phyloP scores from a whole-genome alignment of 495 filamentous ascomycete genomes.

The Beverwykella pulmonaria region DNA sequence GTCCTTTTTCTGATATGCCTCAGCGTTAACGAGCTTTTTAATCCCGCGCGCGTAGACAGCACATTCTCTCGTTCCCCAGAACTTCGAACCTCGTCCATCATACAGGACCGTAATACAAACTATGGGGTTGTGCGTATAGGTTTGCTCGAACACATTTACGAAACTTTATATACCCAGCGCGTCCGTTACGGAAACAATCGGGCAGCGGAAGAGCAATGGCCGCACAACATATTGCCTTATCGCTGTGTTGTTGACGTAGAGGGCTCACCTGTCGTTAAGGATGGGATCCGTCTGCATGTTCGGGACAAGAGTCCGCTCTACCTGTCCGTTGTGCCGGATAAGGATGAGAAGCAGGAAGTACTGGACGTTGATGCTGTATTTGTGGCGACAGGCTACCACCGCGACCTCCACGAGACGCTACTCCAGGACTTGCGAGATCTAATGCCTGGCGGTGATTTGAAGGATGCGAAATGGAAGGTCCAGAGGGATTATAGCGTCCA shows the following conservation, averaged over 20 bases:
- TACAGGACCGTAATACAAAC: slow-evolving; percentile 76
- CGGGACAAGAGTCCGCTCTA: slow-evolving; percentile 35
- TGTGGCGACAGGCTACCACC: slow-evolving; percentile 82
- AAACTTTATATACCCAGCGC: slow-evolving; percentile 80
- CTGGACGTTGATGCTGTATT: slow-evolving; percentile 80
- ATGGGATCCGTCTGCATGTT: slow-evolving; percentile 44
- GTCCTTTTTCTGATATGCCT: slow-evolving; percentile 24
- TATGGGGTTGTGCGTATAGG: slow-evolving; percentile 90
- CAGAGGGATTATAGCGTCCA: slow-evolving; percentile 73
- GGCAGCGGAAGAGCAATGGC: slow-evolving; percentile 68
- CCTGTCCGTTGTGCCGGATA: slow-evolving; percentile 38
- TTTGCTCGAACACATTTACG: slow-evolving; percentile 84
- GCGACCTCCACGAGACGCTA: slow-evolving; percentile 78
- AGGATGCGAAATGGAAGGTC: slow-evolving; percentile 46
- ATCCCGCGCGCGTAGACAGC: slow-evolving; percentile 75
- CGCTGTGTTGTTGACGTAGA: slow-evolving; percentile 64
- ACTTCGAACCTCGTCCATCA: slow-evolving; percentile 64
- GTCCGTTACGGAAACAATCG: slow-evolving; percentile 58
- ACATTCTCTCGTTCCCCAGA: slow-evolving; percentile 67
- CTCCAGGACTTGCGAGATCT: slow-evolving; percentile 65
- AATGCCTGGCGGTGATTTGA: slow-evolving; percentile 56
- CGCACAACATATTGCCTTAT: slow-evolving; percentile 72
- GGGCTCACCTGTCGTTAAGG: slow-evolving; percentile 44
- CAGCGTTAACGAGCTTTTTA: slow-evolving; percentile 96
- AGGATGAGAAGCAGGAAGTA: slow-evolving; percentile 50